Conservation (phyloP, 2,329 filamentous ascomycete species). For the Harringtonia aguacate region DNA sequence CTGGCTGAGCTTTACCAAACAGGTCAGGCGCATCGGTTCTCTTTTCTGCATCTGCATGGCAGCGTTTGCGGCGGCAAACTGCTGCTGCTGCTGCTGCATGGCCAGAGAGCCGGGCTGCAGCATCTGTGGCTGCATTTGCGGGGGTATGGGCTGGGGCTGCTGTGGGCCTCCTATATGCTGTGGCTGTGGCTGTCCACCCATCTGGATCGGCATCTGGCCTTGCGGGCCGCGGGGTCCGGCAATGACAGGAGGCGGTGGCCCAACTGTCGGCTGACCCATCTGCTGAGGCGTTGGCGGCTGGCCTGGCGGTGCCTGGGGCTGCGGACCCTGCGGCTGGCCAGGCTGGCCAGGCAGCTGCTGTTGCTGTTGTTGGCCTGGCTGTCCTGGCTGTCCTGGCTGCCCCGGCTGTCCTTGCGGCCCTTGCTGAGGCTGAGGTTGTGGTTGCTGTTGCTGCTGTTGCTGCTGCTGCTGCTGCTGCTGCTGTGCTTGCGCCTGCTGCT, state of each 20-base stretch:
- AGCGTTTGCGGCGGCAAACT: conserved; percentile 24
- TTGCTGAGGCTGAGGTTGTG: conserved; percentile 26
- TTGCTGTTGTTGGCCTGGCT: conserved; percentile 8
- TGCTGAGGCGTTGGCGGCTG: conserved; percentile 16
- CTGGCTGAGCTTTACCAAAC: conserved; percentile 47
- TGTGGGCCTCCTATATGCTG: conserved; percentile 18
- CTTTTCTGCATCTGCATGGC: conserved; percentile 35
- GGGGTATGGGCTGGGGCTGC: conserved; percentile 23
- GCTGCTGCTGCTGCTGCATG: conserved; percentile 23
- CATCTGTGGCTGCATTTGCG: conserved; percentile 25
- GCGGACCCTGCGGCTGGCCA: conserved; percentile 1
- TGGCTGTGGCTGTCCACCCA: conserved; percentile 19
- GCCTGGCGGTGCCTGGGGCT: background rate
- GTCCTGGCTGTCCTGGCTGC: conserved; percentile 26
- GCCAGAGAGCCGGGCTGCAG: conserved; percentile 25
- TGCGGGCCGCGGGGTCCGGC: conserved; percentile 15
- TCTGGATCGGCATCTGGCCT: conserved; percentile 17
- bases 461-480: conserved; percentile 25
- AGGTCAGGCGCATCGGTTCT: conserved; percentile 44
- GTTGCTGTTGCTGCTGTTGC: conserved; percentile 20
- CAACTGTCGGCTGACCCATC: conserved; percentile 25
- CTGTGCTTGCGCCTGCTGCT: conserved; percentile 32
- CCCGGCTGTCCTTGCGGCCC: conserved; percentile 14
- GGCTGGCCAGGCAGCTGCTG: conserved; percentile 7
- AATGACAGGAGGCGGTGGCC: conserved; percentile 20